These are phyloP conservation scores for Umbellularia californica DNA, from an alignment of 164 flowering plant genomes.

Conservation along the genomic window DNA sequence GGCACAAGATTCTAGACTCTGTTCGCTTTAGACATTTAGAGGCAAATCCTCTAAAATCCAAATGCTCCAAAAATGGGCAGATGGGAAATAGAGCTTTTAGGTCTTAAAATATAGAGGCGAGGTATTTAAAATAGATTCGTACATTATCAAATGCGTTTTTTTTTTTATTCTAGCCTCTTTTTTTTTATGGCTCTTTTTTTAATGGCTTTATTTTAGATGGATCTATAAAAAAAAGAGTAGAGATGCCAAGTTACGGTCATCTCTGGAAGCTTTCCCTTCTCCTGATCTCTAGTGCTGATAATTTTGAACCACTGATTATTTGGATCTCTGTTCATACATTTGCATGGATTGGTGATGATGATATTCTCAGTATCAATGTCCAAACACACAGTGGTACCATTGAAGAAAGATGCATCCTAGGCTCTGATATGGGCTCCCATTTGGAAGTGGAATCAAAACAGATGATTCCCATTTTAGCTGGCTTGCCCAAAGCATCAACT, in stretches of 20 bases:
- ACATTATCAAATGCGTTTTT: too few species aligned
- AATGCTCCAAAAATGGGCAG: too few species aligned
- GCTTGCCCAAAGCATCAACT: conserved; percentile 4
- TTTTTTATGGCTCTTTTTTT: too few species aligned
- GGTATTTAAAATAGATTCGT: too few species aligned
- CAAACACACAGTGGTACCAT: conserved; percentile 12
- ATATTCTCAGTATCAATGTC: conserved; percentile 48
- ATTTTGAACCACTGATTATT: conserved; percentile 81
- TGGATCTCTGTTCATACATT: conserved; percentile 47
- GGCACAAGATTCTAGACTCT: too few species aligned
- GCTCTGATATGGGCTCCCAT: conserved; percentile 10
- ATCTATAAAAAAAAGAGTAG: too few species aligned
- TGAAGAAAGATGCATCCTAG: conserved; percentile 16
- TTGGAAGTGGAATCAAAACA: conserved; percentile 1
- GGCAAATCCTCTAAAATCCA: too few species aligned
- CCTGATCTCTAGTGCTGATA: conserved; percentile 35
- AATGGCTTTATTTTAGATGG: too few species aligned
- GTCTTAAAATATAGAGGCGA: too few species aligned
- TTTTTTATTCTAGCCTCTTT: too few species aligned
- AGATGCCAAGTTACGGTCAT: not conserved
- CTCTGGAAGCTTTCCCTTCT: not conserved
- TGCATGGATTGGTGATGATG: conserved; percentile 50
- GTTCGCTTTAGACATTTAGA: too few species aligned
- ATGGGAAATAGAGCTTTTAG: too few species aligned
- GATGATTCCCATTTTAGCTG: conserved; percentile 9